A percentile compares a stretch with the other conserved stretches of the same genome.
phyloP scores from a whole-genome alignment of 208 protist genomes.

The Angomonas desouzai region DNA sequence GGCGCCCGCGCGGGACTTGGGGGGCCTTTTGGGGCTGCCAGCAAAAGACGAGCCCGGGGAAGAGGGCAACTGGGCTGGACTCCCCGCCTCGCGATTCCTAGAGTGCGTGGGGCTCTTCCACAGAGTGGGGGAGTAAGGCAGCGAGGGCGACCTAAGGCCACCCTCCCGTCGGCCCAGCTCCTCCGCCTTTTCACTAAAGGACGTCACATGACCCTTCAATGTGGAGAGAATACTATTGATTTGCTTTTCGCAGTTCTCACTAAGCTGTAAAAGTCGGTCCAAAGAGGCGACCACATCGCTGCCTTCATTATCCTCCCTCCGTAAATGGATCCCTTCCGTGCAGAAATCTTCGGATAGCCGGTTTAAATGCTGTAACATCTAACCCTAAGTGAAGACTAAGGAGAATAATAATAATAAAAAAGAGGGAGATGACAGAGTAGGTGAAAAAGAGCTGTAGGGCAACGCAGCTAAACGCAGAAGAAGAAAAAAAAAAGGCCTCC shows the following conservation, averaged over 20 bases:
- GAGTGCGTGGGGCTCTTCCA: not conserved
- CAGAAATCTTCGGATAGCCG: not conserved
- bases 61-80: not conserved
- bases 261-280: not conserved
- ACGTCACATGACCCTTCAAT: not conserved
- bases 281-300: conserved; percentile 1
- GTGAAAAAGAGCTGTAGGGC: not conserved
- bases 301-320: not conserved
- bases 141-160: not conserved
- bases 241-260: conserved; percentile 9
- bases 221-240: conserved; percentile 7
- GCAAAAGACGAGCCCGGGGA: not conserved
- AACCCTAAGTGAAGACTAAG: not conserved
- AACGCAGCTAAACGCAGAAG: conserved; percentile 7
- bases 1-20: not conserved
- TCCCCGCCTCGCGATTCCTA: not conserved
- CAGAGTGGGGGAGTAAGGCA: not conserved
- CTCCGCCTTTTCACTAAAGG: not conserved
- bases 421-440: not conserved
- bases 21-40: not conserved
- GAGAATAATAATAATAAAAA: not conserved
- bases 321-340: not conserved
- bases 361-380: not conserved
- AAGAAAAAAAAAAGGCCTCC: conserved; percentile 14
- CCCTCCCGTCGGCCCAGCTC: not conserved